These are phyloP conservation scores for Vachellia collinsii DNA, from an alignment of 306 rosid species.

Conservation along the genomic window DNA sequence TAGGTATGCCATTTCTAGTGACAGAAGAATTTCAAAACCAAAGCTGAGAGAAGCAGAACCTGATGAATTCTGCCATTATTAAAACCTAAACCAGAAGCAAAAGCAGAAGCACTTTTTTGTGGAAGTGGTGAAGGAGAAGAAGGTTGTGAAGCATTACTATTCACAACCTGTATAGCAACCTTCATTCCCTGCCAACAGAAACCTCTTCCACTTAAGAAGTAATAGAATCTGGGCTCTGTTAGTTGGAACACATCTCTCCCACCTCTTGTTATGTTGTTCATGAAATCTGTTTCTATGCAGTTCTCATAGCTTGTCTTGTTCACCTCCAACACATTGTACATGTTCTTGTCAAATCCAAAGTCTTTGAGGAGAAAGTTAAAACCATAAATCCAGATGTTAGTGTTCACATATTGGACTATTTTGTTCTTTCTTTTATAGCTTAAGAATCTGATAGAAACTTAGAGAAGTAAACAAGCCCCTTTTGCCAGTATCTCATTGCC, in stretches of 20 bases:
- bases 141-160: constrained; percentile 4
- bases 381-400: background rate
- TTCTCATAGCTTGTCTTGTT: constrained; percentile 57
- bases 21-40: background rate
- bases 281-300: constrained; percentile 56
- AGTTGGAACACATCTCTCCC: constrained; percentile 53
- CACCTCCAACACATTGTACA: constrained; percentile 67
- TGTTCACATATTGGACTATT: background rate
- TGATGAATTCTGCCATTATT: background rate
- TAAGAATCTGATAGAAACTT: background rate
- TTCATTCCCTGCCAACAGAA: constrained; percentile 62
- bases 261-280: constrained; percentile 39
- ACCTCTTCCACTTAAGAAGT: constrained; percentile 61
- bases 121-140: constrained; percentile 28
- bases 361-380: constrained; percentile 30
- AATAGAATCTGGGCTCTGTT: constrained; percentile 47
- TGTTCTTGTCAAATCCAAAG: constrained; percentile 57
- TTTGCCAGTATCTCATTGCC: too few relatives aligned
- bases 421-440: background rate
- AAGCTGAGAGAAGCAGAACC: constrained; percentile 7
- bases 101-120: background rate
- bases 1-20: constrained; percentile 21
- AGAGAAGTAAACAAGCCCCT: background rate
- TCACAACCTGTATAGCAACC: constrained; percentile 44
- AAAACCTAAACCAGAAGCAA: constrained; percentile 7